These are phyloP conservation scores for Calonectria pteridis DNA, from an alignment of 2,329 filamentous ascomycete species.

Conservation along the genomic window DNA sequence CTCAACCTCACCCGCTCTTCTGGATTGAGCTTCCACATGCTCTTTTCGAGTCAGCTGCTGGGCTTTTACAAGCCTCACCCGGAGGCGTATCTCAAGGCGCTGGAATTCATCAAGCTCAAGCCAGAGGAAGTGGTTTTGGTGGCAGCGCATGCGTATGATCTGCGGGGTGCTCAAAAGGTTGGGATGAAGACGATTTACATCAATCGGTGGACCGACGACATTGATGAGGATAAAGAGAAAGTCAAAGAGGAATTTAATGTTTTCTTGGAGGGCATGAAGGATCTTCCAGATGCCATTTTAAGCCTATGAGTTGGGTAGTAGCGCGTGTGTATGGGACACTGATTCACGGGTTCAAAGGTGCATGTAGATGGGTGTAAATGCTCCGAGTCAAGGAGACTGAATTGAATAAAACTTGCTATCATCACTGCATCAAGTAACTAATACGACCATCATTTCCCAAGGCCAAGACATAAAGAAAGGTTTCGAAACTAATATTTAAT, in stretches of 20 bases:
- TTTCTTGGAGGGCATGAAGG: slow-evolving; percentile 35
- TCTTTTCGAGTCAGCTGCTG: slow-evolving; percentile 65
- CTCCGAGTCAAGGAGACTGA: neutral
- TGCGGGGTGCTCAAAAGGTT: slow-evolving; percentile 59
- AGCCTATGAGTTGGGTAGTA: neutral
- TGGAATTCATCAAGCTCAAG: slow-evolving; percentile 57
- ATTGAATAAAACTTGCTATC: neutral
- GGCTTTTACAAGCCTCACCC: slow-evolving; percentile 62
- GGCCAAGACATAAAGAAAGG: neutral
- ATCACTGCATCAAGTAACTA: neutral
- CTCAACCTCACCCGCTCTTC: slow-evolving; percentile 63
- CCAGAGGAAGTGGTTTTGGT: slow-evolving; percentile 65
- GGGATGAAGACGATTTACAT: slow-evolving; percentile 67
- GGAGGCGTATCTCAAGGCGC: slow-evolving; percentile 58
- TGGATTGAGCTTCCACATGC: slow-evolving; percentile 61
- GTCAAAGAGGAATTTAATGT: slow-evolving; percentile 30
- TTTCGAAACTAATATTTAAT: neutral
- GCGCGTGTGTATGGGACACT: too few species aligned
- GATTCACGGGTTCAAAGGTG: neutral
- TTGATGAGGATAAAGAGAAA: slow-evolving; percentile 50
- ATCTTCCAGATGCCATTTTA: slow-evolving; percentile 25
- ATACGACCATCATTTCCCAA: neutral
- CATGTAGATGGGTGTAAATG: neutral
- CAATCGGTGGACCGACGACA: slow-evolving; percentile 65
- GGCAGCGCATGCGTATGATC: slow-evolving; percentile 67